Base-by-base conservation (phyloP, 1,284 basidiomycete genomes). In the Agaricales sp. region DNA sequence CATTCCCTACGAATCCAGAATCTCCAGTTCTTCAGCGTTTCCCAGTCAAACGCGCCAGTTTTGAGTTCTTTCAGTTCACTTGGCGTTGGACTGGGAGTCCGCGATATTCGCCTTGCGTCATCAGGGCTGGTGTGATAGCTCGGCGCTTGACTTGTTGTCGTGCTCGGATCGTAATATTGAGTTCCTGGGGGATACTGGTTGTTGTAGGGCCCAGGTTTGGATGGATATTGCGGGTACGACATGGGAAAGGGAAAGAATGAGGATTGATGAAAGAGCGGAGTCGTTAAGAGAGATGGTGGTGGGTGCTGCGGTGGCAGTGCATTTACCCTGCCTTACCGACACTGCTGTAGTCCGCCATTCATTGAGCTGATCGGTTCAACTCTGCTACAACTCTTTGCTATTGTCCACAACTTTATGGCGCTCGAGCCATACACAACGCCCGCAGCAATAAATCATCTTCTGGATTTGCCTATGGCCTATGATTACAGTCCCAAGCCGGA, bases 21-120 rank as follows among this genome's bases (percentile, higher is more conserved):
- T 45, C 65, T 63, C 66, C 68, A 70, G 14, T 59, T 68, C 4
- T 53, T 55, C 18, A 77, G 55, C 2, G 62, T 54, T 41, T 67
- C 67, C 63, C 70, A 71, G 54, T 74, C 64, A 50, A 80, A 58
- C 19, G 72, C 66, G 1, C 68, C 60, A 2, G 59, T 66, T 46
- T 65, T 61, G 3, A 80, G 60, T 44, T 70, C 69, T 43, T 65
- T 67, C 23, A 59, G 58, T 60, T 82, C 79, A 56, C 76, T 78
- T 3, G 79, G 80, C 0, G 80, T 78, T 0, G 79, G 79, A 53
- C 77, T 79, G 14, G 78, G 78, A 2, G 78, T 80, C 26, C 77
- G 58, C 11, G 30, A 35, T 35, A 35, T 35, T n/a, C 30, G 30
- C n/a, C 30, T 35, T 35, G 30, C 30, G n/a, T 8, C n/a, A n/a